phyloP scores from a whole-genome alignment of 2,329 filamentous ascomycete genomes.

The Xylaria hypoxylon region DNA sequence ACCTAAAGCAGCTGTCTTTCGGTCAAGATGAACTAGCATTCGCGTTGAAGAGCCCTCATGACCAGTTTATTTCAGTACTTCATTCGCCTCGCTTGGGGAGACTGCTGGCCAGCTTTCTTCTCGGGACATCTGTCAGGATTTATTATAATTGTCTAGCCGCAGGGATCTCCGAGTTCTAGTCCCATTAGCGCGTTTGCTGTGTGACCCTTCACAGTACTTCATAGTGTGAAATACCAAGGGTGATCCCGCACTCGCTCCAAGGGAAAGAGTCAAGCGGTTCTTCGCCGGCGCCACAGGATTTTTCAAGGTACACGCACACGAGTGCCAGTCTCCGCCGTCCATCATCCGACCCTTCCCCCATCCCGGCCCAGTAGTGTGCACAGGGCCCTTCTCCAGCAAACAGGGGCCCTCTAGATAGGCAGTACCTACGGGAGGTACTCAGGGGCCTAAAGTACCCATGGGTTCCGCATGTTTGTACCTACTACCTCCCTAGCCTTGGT shows the following conservation, averaged over 20 bases:
- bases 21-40: background rate
- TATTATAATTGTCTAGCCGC: too few relatives aligned
- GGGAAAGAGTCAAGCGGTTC: slow-evolving; percentile 42
- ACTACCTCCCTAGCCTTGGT: slow-evolving; percentile 12
- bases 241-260: slow-evolving; percentile 46
- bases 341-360: slow-evolving; percentile 27
- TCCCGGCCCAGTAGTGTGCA: slow-evolving; percentile 23
- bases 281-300: slow-evolving; percentile 41
- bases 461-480: slow-evolving; percentile 28
- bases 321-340: slow-evolving; percentile 29
- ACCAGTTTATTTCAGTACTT: background rate
- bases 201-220: slow-evolving; percentile 25
- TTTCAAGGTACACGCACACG: background rate
- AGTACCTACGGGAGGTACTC: slow-evolving; percentile 30
- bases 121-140: slow-evolving; percentile 19
- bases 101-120: slow-evolving; percentile 29
- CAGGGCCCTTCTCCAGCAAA: slow-evolving; percentile 19
- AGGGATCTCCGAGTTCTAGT: background rate
- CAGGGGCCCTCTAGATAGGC: slow-evolving; percentile 14
- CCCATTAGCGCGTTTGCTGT: slow-evolving; percentile 1
- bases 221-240: slow-evolving; percentile 46
- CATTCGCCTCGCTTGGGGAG: background rate
- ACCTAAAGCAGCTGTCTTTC: background rate
- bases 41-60: slow-evolving; percentile 11
- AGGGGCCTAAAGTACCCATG: slow-evolving; percentile 35